These are phyloP conservation scores for Bothia castanella DNA, from an alignment of 1,284 basidiomycete species.

Conservation along the genomic window DNA sequence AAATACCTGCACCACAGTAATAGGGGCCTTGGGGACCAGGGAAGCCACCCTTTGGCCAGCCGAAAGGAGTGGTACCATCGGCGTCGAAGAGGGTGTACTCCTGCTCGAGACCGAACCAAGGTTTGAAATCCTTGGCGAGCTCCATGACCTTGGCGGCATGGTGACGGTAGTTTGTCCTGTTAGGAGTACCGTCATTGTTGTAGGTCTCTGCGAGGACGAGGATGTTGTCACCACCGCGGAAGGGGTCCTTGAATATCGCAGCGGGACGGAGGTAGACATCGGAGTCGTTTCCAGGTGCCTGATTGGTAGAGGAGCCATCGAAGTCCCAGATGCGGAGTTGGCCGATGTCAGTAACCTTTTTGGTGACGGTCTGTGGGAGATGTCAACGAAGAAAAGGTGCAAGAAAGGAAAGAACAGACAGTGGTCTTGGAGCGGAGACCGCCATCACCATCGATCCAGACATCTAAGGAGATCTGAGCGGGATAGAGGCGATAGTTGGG, in stretches of 20 bases:
- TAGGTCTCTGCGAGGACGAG: slow-evolving; percentile 96
- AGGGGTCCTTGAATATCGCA: slow-evolving; percentile 98
- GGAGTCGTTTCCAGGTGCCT: slow-evolving; percentile 92
- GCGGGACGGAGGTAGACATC: slow-evolving; percentile 98
- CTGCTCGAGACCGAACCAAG: slow-evolving; percentile 99
- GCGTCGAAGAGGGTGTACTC: slow-evolving; percentile 98
- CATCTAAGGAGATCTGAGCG: slow-evolving; percentile 51
- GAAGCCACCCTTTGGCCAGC: slow-evolving; percentile 99
- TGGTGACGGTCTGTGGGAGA: slow-evolving; percentile 64
- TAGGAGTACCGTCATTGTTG: slow-evolving; percentile 98
- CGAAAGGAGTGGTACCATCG: slow-evolving; percentile 85
- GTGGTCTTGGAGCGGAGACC: slow-evolving; percentile 95
- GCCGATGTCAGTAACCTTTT: slow-evolving; percentile 81
- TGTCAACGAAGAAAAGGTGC: slow-evolving; percentile 5
- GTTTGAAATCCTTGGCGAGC: slow-evolving; percentile 71
- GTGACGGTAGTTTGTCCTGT: slow-evolving; percentile 94
- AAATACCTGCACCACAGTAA: slow-evolving; percentile 97
- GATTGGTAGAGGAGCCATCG: slow-evolving; percentile 96
- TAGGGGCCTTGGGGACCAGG: slow-evolving; percentile 99
- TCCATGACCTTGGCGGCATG: slow-evolving; percentile 93
- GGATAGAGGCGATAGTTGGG: slow-evolving; percentile 14
- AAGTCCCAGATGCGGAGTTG: slow-evolving; percentile 98
- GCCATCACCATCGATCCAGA: slow-evolving; percentile 93
- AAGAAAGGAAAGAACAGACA: slow-evolving; percentile 39
- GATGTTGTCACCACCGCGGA: slow-evolving; percentile 98